Evolutionary conservation across 768 basidiomycete genomes (phyloP), one percentile per base, ranked within the genome.

Genomic region (Russula foetens): DNA sequence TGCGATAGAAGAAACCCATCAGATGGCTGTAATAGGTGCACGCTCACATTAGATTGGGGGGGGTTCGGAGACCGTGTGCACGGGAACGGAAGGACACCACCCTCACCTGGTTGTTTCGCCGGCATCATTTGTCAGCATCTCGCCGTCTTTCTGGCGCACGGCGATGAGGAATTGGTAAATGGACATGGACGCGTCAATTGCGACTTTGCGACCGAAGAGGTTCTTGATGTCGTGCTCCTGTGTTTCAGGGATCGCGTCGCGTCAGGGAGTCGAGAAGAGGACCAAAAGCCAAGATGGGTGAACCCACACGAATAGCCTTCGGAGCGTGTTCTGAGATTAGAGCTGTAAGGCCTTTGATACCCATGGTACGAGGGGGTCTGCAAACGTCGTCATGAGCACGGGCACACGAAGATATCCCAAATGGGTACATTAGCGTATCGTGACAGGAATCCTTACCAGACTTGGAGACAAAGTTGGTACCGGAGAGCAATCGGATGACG

Each of bases 121-220:
- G 0, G 87, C 85, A n/a, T 98, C 96, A 70, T 98, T 98, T 67
- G 88, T 96, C 66, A 99, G 81, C 79, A 95, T 83, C 73, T 98
- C 93, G 21, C 97, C 97, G 71, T 98, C 97, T 71, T 85, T 87
- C 73, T 96, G 94, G 31, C 97, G 82, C 12, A 98, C 97, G 21
- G 97, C 97, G 60, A 99, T 98, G 60, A 99, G 84, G 74, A 99
- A 99, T 71, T 96, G 93, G 79, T 94, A 96, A 53, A 95, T 94
- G 2, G 87, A 90, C 91, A 94, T 93, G 62, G 91, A 94, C 70
- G 97, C 97, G 79, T 99, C 97, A 66, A 99, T 92, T 60, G 96
- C 96, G 66, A 98, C 94, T 77, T 98, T 98, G 67, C 97, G 86
- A 1, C 97, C 96, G 67, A 99, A 98, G 46, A 99, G 85, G 26